These are phyloP conservation scores for Apiosordaria backusii DNA, from an alignment of 495 filamentous ascomycete genomes.

Conservation along the genomic window DNA sequence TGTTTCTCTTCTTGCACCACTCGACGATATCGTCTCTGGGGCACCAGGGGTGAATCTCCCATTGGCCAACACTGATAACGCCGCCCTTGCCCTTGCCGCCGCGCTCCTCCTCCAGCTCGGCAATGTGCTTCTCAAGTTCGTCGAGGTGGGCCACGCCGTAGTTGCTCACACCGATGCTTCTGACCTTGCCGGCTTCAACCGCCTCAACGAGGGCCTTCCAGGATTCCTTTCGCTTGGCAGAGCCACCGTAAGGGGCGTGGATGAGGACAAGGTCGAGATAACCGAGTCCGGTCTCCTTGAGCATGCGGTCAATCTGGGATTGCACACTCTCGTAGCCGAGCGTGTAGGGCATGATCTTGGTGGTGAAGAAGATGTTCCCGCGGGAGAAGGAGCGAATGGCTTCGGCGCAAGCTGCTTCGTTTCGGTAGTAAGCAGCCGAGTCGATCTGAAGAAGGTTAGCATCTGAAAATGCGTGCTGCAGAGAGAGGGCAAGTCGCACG, in stretches of 20 bases:
- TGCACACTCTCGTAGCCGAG: slow-evolving; percentile 49
- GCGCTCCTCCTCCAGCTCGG: slow-evolving; percentile 55
- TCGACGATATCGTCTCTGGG: slow-evolving; percentile 68
- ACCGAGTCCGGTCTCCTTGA: slow-evolving; percentile 51
- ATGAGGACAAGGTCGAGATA: slow-evolving; percentile 66
- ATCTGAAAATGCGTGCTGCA: background rate
- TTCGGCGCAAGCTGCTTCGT: slow-evolving; percentile 61
- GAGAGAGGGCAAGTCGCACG: slow-evolving; percentile 37
- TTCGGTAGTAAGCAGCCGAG: slow-evolving; percentile 65
- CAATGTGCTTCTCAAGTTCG: slow-evolving; percentile 72
- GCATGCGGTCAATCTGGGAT: slow-evolving; percentile 46
- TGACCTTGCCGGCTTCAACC: slow-evolving; percentile 60
- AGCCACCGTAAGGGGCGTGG: slow-evolving; percentile 59
- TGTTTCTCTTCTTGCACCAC: slow-evolving; percentile 66
- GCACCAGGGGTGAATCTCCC: slow-evolving; percentile 91
- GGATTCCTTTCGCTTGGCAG: slow-evolving; percentile 51
- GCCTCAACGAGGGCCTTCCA: slow-evolving; percentile 63
- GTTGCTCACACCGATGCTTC: slow-evolving; percentile 63
- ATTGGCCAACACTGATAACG: slow-evolving; percentile 76
- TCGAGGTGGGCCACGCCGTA: slow-evolving; percentile 67
- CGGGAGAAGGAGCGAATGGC: slow-evolving; percentile 55
- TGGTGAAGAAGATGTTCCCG: slow-evolving; percentile 66
- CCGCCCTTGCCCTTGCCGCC: slow-evolving; percentile 65
- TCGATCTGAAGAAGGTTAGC: slow-evolving; percentile 52
- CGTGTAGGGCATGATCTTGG: slow-evolving; percentile 54